Percentiles rank a stretch among this genome's conserved stretches.
Evolutionary conservation across 2,329 filamentous ascomycete species (phyloP).

Genomic region (Elsinoe ampelina): DNA sequence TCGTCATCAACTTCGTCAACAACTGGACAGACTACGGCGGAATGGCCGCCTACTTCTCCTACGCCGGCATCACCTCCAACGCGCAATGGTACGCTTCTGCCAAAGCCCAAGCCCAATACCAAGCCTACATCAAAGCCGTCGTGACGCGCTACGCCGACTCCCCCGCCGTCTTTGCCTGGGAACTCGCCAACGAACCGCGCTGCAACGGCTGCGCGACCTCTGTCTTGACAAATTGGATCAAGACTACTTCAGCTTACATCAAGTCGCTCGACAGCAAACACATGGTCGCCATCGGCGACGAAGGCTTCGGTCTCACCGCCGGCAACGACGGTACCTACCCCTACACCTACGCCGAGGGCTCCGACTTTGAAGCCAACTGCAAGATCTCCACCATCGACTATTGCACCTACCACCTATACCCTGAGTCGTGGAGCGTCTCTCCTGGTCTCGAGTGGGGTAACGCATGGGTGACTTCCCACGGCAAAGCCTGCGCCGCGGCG

Average conservation of each 20-base stretch:
- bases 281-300: slow-evolving; percentile 56
- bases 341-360: slow-evolving; percentile 18
- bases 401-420: slow-evolving; percentile 21
- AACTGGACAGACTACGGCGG: slow-evolving; percentile 62
- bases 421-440: slow-evolving; percentile 15
- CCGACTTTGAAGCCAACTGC: slow-evolving; percentile 19
- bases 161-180: slow-evolving; percentile 56
- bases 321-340: slow-evolving; percentile 27
- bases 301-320: slow-evolving; percentile 37
- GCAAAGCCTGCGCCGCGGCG: slow-evolving; percentile 15
- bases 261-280: slow-evolving; percentile 53
- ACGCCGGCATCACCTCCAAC: slow-evolving; percentile 43
- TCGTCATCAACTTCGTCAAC: slow-evolving; percentile 59
- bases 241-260: slow-evolving; percentile 49
- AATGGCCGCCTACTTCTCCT: slow-evolving; percentile 49
- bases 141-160: slow-evolving; percentile 52
- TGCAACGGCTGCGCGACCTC: slow-evolving; percentile 51
- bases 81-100: slow-evolving; percentile 50
- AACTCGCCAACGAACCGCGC: slow-evolving; percentile 57
- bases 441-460: slow-evolving; percentile 16
- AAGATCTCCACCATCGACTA: slow-evolving; percentile 19
- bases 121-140: slow-evolving; percentile 51
- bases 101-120: slow-evolving; percentile 44
- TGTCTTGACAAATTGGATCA: slow-evolving; percentile 53
- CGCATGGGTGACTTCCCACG: slow-evolving; percentile 20